Conservation (phyloP, 1,284 basidiomycete species). For the Exobasidium cylindrosporum region DNA sequence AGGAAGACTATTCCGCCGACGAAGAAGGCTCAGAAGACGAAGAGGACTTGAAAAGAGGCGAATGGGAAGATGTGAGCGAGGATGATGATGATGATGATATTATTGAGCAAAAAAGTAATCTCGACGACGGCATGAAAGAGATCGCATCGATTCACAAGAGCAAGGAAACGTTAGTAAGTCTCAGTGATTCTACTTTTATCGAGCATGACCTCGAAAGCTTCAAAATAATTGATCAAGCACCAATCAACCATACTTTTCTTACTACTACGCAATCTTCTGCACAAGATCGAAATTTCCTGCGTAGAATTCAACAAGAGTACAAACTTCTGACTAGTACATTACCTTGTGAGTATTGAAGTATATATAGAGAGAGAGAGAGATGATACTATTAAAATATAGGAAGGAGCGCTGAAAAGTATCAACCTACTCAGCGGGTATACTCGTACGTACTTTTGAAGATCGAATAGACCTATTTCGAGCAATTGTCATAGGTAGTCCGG, state of each 20-base stretch:
- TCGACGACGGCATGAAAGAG: constrained; percentile 4
- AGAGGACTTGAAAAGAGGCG: constrained; percentile 14
- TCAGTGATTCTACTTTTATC: too few species aligned
- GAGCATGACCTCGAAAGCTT: constrained; percentile 29
- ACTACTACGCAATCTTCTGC: constrained; percentile 13
- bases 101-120: too few species aligned
- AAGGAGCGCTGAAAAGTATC: background rate
- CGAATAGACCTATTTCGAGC: constrained; percentile 79
- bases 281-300: constrained; percentile 67
- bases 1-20: too few species aligned
- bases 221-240: constrained; percentile 33
- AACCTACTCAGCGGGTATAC: constrained; percentile 31
- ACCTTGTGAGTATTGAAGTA: constrained; percentile 17
- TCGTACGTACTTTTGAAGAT: constrained; percentile 65
- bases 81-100: background rate
- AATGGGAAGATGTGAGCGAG: constrained; percentile 38
- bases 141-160: background rate
- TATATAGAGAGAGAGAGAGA: constrained; percentile 8
- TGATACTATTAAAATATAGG: background rate
- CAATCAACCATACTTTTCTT: constrained; percentile 32
- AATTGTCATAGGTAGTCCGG: constrained; percentile 86
- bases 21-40: too few species aligned
- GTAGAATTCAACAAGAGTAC: constrained; percentile 77
- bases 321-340: constrained; percentile 72
- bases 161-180: background rate